These are phyloP conservation scores for Dictyostelium brefeldianum DNA, from an alignment of 78 protist genomes.

Conservation along the genomic window DNA sequence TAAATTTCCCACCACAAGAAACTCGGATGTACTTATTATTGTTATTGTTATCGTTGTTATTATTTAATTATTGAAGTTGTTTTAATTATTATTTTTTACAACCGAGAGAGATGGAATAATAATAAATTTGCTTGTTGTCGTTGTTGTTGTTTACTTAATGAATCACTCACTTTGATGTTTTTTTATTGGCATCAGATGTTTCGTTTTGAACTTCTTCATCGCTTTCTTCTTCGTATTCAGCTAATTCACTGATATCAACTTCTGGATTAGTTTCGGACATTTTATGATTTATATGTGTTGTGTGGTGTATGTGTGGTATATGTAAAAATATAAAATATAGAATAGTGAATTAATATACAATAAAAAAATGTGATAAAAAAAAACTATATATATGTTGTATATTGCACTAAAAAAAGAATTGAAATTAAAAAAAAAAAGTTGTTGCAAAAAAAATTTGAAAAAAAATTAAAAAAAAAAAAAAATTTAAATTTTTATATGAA, in stretches of 20 bases:
- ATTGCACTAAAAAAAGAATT: background rate
- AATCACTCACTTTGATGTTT: slow-evolving; percentile 70
- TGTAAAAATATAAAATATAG: background rate
- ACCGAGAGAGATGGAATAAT: background rate
- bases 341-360: background rate
- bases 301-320: background rate
- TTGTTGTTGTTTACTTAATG: background rate
- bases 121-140: background rate
- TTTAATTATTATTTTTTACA: background rate
- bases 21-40: no score
- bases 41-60: no score
- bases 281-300: slow-evolving; percentile 2
- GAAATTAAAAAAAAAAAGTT: background rate
- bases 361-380: background rate
- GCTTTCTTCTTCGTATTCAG: slow-evolving; percentile 82
- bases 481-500: background rate
- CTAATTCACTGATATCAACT: slow-evolving; percentile 72
- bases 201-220: slow-evolving; percentile 61
- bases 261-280: slow-evolving; percentile 75
- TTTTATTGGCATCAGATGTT: slow-evolving; percentile 29
- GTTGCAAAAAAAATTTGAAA: background rate
- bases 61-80: background rate
- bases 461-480: background rate
- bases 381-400: background rate
- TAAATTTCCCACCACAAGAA: no score